These are phyloP conservation scores for Fusarium longipes DNA, from an alignment of 2,329 filamentous ascomycete species.

Conservation along the genomic window DNA sequence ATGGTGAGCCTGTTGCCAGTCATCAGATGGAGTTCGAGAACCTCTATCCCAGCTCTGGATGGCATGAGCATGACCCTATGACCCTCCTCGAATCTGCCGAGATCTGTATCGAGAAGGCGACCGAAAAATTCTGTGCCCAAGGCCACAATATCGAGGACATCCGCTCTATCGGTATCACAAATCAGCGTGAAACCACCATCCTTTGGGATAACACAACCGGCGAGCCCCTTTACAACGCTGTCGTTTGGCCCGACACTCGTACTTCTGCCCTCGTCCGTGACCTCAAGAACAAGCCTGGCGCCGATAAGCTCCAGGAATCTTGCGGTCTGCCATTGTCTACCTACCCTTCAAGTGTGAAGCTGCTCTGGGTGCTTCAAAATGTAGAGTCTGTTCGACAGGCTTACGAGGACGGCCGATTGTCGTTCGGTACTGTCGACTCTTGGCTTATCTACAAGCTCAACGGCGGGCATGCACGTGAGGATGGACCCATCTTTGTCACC, in stretches of 20 bases:
- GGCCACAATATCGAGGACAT: conserved; percentile 77
- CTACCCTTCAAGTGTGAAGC: conserved; percentile 87
- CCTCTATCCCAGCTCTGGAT: conserved; percentile 85
- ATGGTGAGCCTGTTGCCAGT: conserved; percentile 80
- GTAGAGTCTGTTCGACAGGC: conserved; percentile 74
- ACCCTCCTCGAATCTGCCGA: conserved; percentile 81
- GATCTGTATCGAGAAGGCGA: conserved; percentile 81
- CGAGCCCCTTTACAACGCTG: conserved; percentile 82
- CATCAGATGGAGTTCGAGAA: conserved; percentile 91
- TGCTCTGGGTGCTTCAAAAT: conserved; percentile 84
- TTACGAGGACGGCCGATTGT: conserved; percentile 79
- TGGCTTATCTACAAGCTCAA: conserved; percentile 91
- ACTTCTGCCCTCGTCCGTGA: conserved; percentile 79
- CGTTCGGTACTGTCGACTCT: conserved; percentile 88
- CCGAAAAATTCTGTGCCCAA: conserved; percentile 74
- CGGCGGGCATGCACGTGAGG: conserved; percentile 70
- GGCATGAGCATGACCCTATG: conserved; percentile 88
- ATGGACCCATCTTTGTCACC: conserved; percentile 76
- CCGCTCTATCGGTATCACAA: conserved; percentile 85
- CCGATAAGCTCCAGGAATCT: conserved; percentile 74
- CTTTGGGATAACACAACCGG: conserved; percentile 87
- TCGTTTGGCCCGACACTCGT: conserved; percentile 91
- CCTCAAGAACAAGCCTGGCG: conserved; percentile 73
- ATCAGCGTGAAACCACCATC: conserved; percentile 88
- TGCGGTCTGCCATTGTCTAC: conserved; percentile 88